Evolutionary conservation across 129 eudicot genomes (phyloP).

Genomic region (Glebionis coronaria): DNA sequence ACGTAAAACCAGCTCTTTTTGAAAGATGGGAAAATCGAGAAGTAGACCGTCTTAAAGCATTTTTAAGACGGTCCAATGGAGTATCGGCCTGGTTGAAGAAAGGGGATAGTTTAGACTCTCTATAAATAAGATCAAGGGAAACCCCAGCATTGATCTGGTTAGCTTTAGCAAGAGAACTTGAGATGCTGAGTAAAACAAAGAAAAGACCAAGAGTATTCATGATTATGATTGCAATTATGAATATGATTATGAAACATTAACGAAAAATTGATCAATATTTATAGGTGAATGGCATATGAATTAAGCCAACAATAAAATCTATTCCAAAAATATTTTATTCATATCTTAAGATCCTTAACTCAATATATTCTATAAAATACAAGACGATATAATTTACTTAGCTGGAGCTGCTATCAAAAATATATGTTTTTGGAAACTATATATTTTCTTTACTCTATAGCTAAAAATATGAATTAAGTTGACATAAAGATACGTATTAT

Average conservation of each 20-base stretch:
- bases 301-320: no score
- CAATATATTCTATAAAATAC: no score
- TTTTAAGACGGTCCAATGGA: slow-evolving; percentile 23
- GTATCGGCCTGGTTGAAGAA: slow-evolving; percentile 33
- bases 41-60: slow-evolving; percentile 39
- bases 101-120: no score
- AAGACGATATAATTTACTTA: no score
- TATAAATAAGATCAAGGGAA: slow-evolving; percentile 45
- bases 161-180: slow-evolving; percentile 17
- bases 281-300: background rate
- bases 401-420: no score
- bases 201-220: slow-evolving; percentile 18
- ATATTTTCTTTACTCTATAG: no score
- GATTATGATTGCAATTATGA: background rate
- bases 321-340: no score
- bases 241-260: background rate
- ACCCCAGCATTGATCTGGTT: slow-evolving; percentile 33
- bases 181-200: slow-evolving; percentile 7
- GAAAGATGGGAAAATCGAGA: slow-evolving; percentile 21
- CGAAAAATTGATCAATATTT: slow-evolving; percentile 1
- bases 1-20: background rate
- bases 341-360: no score
- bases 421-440: no score
- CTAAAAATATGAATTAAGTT: no score
- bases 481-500: no score